phyloP scores from a whole-genome alignment of 2,329 filamentous ascomycete species.

The Fusarium sp. region DNA sequence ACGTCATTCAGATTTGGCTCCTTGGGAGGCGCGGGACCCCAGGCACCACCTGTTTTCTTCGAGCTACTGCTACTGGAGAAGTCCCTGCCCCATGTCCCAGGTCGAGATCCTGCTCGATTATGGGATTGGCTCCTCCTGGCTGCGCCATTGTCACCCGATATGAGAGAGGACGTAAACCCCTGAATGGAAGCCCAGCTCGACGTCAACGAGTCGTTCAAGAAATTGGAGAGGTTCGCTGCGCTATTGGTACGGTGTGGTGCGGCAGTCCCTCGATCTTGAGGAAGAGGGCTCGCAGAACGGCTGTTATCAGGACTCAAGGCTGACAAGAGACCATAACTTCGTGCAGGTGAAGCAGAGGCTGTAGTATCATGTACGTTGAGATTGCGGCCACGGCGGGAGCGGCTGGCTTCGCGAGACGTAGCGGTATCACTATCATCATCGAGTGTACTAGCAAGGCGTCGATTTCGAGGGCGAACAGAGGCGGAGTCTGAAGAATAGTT shows the following conservation, averaged over 20 bases:
- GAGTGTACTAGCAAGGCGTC: conserved; percentile 55
- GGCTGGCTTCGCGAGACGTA: conserved; percentile 31
- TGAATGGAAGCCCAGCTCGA: conserved; percentile 67
- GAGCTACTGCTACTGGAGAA: conserved; percentile 28
- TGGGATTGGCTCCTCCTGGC: conserved; percentile 40
- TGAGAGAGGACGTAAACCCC: conserved; percentile 61
- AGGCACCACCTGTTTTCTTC: conserved; percentile 47
- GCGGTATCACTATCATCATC: conserved; percentile 43
- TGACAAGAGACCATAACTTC: conserved; percentile 49
- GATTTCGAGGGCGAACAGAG: conserved; percentile 62
- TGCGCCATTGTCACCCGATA: conserved; percentile 46
- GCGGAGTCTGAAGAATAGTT: conserved; percentile 55
- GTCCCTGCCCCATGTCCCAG: conserved; percentile 35
- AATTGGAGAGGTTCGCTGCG: conserved; percentile 52
- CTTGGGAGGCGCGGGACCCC: conserved; percentile 61
- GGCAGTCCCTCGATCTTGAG: conserved; percentile 53
- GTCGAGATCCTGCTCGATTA: conserved; percentile 37
- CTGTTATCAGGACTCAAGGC: conserved; percentile 54
- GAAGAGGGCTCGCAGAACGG: conserved; percentile 62
- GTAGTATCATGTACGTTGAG: conserved; percentile 26
- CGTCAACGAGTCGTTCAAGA: conserved; percentile 63
- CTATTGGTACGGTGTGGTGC: conserved; percentile 48
- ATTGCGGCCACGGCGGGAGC: conserved; percentile 38
- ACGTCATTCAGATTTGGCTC: conserved; percentile 59
- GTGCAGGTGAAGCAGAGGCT: conserved; percentile 48